Percentiles rank a stretch among this genome's conserved stretches.
These are phyloP conservation scores for Nicotiana tabacum DNA, from an alignment of 257 asterid genomes.

Conservation along the genomic window DNA sequence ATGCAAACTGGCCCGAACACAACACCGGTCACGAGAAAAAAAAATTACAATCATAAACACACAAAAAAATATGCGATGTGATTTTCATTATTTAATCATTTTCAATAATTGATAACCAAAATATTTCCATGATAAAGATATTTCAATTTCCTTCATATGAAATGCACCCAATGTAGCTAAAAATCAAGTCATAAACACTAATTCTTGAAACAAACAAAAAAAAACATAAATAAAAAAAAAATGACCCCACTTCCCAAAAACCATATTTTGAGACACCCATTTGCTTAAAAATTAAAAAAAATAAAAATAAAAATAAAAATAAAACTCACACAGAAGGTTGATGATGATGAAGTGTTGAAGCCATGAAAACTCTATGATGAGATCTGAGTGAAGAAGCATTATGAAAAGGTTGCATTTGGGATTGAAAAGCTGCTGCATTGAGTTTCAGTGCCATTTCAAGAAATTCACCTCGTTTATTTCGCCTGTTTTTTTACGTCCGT, in stretches of 20 bases:
- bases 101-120: background rate
- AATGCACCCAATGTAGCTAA: background rate
- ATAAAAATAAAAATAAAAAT: background rate
- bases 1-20: too few species aligned
- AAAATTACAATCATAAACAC: background rate
- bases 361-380: slow-evolving; percentile 44
- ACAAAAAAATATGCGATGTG: background rate
- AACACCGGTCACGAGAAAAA: background rate
- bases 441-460: slow-evolving; percentile 45
- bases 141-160: background rate
- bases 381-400: slow-evolving; percentile 38
- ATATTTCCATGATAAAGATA: background rate
- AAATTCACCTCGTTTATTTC: background rate
- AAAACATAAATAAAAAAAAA: background rate
- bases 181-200: background rate
- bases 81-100: background rate
- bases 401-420: background rate
- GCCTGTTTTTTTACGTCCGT: background rate
- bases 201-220: background rate
- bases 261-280: background rate
- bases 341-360: slow-evolving; percentile 42
- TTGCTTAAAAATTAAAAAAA: background rate
- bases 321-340: slow-evolving; percentile 39
- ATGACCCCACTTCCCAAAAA: background rate
- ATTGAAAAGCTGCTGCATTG: slow-evolving; percentile 25